Conservation (phyloP, 2,329 filamentous ascomycete genomes). For the Phaeosphaeria sp. region DNA sequence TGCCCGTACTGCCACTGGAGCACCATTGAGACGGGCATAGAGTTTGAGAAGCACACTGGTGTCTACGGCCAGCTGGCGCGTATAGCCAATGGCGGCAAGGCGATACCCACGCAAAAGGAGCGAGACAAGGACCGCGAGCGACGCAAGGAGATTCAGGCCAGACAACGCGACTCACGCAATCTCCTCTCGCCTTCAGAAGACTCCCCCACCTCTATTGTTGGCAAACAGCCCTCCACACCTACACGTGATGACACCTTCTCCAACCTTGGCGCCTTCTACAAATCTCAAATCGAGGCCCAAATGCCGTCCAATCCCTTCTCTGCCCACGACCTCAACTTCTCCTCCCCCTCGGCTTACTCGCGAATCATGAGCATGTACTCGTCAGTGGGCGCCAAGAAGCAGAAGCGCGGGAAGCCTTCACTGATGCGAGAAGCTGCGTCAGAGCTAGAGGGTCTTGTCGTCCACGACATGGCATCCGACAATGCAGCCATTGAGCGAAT, state of each 20-base stretch:
- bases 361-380: constrained; percentile 94
- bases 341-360: constrained; percentile 80
- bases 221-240: constrained; percentile 40
- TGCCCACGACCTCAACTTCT: constrained; percentile 60
- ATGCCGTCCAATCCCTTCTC: constrained; percentile 58
- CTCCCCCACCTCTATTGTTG: constrained; percentile 11
- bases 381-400: constrained; percentile 56
- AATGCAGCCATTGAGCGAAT: constrained; percentile 62
- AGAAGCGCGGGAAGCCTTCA: constrained; percentile 67
- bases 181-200: constrained; percentile 25
- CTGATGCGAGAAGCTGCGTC: constrained; percentile 82
- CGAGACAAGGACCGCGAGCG: constrained; percentile 49
- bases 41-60: constrained; percentile 87
- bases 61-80: constrained; percentile 81
- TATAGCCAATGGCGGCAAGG: constrained; percentile 61
- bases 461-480: constrained; percentile 67
- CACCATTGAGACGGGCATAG: constrained; percentile 85
- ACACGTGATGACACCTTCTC: constrained; percentile 75
- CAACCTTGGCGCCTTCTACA: constrained; percentile 80
- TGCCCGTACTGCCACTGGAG: constrained; percentile 96
- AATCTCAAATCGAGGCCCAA: constrained; percentile 69
- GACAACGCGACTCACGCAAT: constrained; percentile 24
- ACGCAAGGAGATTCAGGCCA: constrained; percentile 36
- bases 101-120: constrained; percentile 49
- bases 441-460: constrained; percentile 72